Conservation (phyloP, 2,329 filamentous ascomycete genomes). For the Colletotrichum gigasporum region DNA sequence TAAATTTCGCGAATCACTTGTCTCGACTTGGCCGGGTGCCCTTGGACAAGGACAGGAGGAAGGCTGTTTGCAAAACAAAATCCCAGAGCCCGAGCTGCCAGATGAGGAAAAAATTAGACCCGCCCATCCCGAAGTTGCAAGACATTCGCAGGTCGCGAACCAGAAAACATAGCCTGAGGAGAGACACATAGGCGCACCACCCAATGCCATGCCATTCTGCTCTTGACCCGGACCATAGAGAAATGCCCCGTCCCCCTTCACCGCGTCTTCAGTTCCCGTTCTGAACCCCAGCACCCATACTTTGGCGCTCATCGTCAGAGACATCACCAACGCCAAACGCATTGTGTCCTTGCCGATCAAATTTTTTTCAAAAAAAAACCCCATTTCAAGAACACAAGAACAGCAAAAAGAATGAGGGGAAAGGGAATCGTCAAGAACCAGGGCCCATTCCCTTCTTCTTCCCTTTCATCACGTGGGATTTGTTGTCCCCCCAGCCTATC, state of each 20-base stretch:
- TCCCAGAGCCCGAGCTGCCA: neutral
- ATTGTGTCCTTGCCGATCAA: slow-evolving; percentile 31
- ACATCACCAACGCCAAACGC: slow-evolving; percentile 32
- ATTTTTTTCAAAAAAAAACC: slow-evolving; percentile 26
- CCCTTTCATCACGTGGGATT: slow-evolving; percentile 29
- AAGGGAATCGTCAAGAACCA: neutral
- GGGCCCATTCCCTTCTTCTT: neutral
- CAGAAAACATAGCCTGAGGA: slow-evolving; percentile 21
- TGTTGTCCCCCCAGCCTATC: slow-evolving; percentile 16
- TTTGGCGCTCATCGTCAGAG: slow-evolving; percentile 23
- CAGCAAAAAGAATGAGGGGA: slow-evolving; percentile 8
- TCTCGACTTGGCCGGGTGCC: neutral
- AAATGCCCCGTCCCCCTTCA: slow-evolving; percentile 15
- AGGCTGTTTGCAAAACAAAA: slow-evolving; percentile 27
- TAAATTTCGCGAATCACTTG: too few relatives aligned
- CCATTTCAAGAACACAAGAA: slow-evolving; percentile 12
- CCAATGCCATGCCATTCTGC: slow-evolving; percentile 16
- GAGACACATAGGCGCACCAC: slow-evolving; percentile 28
- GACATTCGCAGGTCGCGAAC: slow-evolving; percentile 26
- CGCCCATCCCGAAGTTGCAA: slow-evolving; percentile 15
- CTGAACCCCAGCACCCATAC: slow-evolving; percentile 25
- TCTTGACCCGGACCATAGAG: slow-evolving; percentile 6
- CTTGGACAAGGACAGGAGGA: neutral
- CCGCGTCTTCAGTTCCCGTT: slow-evolving; percentile 28
- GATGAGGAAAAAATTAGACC: slow-evolving; percentile 17